Evolutionary conservation across 192 early-diverging fungal species (phyloP).

Genomic region (Linnemannia elongata): DNA sequence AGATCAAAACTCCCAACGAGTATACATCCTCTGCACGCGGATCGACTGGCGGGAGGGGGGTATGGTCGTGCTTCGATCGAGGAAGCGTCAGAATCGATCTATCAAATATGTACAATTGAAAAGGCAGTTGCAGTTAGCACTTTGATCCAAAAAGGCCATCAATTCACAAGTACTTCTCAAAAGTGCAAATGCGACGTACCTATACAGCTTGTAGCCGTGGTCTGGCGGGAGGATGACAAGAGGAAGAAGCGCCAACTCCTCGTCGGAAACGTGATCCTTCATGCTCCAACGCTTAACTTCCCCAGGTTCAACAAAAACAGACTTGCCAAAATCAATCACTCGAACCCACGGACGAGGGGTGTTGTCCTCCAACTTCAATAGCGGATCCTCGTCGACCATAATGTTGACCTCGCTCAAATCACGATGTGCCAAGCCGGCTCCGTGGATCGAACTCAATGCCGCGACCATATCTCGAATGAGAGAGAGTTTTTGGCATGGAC

Average conservation of each 20-base stretch:
- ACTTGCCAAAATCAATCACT: constrained; percentile 75
- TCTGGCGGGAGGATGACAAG: constrained; percentile 66
- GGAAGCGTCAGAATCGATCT: constrained; percentile 70
- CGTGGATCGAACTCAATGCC: constrained; percentile 65
- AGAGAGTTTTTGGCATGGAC: constrained; percentile 66
- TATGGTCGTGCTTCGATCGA: constrained; percentile 61
- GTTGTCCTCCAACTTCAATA: constrained; percentile 56
- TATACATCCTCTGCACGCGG: constrained; percentile 68
- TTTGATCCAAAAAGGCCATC: neutral
- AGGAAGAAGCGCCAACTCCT: constrained; percentile 62
- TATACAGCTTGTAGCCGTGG: constrained; percentile 71
- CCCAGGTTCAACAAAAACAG: constrained; percentile 63
- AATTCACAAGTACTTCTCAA: neutral
- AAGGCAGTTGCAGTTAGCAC: neutral
- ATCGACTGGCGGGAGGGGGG: constrained; percentile 59
- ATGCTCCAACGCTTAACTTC: constrained; percentile 61
- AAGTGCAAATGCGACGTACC: constrained; percentile 1
- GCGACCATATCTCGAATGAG: constrained; percentile 67
- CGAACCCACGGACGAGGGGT: constrained; percentile 58
- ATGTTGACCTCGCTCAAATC: constrained; percentile 74
- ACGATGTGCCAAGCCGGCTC: constrained; percentile 68
- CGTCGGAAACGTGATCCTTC: constrained; percentile 43
- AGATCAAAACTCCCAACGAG: constrained; percentile 64
- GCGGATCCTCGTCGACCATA: constrained; percentile 65
- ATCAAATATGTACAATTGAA: neutral